Conservation (phyloP, 108 stramenopile species). For the Skeletonema marinoi region DNA sequence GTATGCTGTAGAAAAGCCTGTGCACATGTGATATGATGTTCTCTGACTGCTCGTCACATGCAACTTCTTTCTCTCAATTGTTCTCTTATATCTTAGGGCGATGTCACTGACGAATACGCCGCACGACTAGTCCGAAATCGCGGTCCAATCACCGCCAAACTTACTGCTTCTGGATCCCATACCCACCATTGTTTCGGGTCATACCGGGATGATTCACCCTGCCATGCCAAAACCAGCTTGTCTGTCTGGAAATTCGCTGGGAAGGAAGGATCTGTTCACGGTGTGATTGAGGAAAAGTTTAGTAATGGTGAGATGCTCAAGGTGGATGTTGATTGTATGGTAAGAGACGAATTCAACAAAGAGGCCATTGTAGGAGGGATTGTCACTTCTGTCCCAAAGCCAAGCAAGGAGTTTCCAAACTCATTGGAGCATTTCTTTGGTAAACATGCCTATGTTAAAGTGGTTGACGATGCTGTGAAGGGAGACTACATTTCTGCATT, state of each 20-base stretch:
- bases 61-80: not conserved
- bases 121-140: constrained; percentile 40
- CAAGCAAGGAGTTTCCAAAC: not conserved
- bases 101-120: constrained; percentile 20
- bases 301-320: constrained; percentile 28
- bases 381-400: constrained; percentile 6
- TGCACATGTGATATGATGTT: not conserved
- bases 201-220: not conserved
- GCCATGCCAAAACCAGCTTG: constrained; percentile 20
- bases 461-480: constrained; percentile 12
- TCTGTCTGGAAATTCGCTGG: constrained; percentile 51
- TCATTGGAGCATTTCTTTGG: not conserved
- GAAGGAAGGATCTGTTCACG: constrained; percentile 40
- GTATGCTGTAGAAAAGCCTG: not conserved
- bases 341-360: constrained; percentile 21
- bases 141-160: constrained; percentile 51
- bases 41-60: not conserved
- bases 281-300: constrained; percentile 37
- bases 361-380: constrained; percentile 40
- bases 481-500: constrained; percentile 34
- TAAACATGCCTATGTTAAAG: constrained; percentile 40
- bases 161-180: constrained; percentile 35
- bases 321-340: constrained; percentile 50
- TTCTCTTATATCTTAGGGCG: constrained; percentile 14
- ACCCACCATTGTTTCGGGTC: constrained; percentile 8